Evolutionary conservation across 441 rosid species (phyloP).

Genomic region (Erodium moschatum): DNA sequence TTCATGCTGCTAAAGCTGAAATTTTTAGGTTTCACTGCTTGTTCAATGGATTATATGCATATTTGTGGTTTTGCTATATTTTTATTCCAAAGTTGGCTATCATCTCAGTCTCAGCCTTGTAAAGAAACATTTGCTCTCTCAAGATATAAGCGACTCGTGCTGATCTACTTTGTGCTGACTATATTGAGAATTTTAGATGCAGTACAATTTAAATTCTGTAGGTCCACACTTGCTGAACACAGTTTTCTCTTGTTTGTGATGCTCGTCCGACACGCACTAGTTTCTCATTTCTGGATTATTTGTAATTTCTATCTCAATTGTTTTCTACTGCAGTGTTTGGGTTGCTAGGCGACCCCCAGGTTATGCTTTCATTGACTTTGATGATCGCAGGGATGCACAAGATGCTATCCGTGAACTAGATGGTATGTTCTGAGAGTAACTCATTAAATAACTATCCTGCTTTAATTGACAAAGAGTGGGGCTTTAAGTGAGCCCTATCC

Average conservation of each 20-base stretch:
- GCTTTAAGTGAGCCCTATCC: too few species aligned
- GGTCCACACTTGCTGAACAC: too few species aligned
- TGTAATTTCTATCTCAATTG: not conserved
- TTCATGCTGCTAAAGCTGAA: not conserved
- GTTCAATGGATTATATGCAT: not conserved
- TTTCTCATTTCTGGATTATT: not conserved
- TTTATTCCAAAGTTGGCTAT: too few species aligned
- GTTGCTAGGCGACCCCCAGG: slow-evolving; percentile 92
- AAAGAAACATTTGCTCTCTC: too few species aligned
- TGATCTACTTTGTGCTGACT: too few species aligned
- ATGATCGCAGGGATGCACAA: slow-evolving; percentile 75
- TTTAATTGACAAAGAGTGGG: not conserved
- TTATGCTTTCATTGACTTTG: slow-evolving; percentile 82
- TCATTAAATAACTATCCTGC: not conserved
- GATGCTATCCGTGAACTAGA: slow-evolving; percentile 74
- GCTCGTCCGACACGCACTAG: too few species aligned
- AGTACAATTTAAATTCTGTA: too few species aligned
- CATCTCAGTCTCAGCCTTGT: too few species aligned
- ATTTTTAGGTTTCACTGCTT: not conserved
- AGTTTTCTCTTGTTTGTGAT: too few species aligned
- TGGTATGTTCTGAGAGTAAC: slow-evolving; percentile 27
- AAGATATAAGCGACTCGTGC: too few species aligned
- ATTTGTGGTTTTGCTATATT: too few species aligned
- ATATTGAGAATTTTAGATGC: too few species aligned
- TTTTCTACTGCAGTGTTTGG: slow-evolving; percentile 61